Evolutionary conservation across 179 eudicot genomes (phyloP).

Genomic region (Vitellaria paradoxa): DNA sequence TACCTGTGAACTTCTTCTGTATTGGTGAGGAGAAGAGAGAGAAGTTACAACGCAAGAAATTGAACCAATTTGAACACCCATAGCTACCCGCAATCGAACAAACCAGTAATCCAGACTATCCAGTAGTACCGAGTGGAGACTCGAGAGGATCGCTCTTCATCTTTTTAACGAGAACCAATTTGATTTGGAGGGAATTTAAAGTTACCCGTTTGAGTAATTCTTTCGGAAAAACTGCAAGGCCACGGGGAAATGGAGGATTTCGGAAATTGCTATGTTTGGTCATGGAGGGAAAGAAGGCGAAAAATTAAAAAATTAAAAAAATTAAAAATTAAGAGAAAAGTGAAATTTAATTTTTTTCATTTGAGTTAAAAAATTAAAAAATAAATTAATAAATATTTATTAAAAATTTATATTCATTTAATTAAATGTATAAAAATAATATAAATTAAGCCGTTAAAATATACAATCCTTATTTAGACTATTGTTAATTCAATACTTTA

Average conservation of each 20-base stretch:
- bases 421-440: too few species aligned
- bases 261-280: constrained; percentile 24
- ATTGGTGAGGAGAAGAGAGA: constrained; percentile 23
- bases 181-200: not conserved
- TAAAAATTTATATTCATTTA: too few species aligned
- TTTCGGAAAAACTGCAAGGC: not conserved
- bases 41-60: constrained; percentile 29
- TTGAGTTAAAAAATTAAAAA: too few species aligned
- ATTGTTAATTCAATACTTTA: too few species aligned
- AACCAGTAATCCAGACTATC: not conserved
- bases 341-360: too few species aligned
- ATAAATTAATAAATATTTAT: too few species aligned
- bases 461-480: too few species aligned
- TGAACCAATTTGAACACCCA: constrained; percentile 29
- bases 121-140: not conserved
- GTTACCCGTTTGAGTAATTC: constrained; percentile 13
- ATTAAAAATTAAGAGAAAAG: too few species aligned
- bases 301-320: too few species aligned
- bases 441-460: too few species aligned
- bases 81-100: constrained; percentile 3
- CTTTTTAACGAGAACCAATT: constrained; percentile 19
- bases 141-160: not conserved
- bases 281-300: not conserved
- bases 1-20: constrained; percentile 32
- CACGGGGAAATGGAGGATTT: constrained; percentile 4